These are phyloP conservation scores for Debaryomycetaceae sp. DNA, from an alignment of 1,139 yeast species.

Conservation along the genomic window DNA sequence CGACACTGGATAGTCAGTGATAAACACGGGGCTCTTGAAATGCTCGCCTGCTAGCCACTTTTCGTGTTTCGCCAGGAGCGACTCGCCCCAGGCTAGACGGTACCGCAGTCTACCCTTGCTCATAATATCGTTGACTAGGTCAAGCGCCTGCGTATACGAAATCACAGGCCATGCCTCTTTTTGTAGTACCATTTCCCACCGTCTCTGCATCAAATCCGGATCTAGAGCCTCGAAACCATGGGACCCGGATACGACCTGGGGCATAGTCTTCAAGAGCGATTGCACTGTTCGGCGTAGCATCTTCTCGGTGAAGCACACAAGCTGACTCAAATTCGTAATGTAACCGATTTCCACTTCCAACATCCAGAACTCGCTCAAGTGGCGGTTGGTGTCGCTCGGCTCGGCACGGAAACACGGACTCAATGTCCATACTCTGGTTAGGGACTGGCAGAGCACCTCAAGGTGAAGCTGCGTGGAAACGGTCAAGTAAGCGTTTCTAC, in stretches of 20 bases:
- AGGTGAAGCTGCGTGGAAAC: slow-evolving; percentile 90
- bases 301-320: slow-evolving; percentile 56
- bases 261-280: slow-evolving; percentile 19
- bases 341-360: slow-evolving; percentile 83
- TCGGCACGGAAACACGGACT: slow-evolving; percentile 95
- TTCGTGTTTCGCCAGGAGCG: slow-evolving; percentile 78
- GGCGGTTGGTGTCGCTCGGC: slow-evolving; percentile 81
- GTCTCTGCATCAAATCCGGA: slow-evolving; percentile 6
- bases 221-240: too few species aligned
- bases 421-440: slow-evolving; percentile 78
- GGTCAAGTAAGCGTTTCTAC: slow-evolving; percentile 58
- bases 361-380: slow-evolving; percentile 96
- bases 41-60: slow-evolving; percentile 72
- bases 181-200: slow-evolving; percentile 20
- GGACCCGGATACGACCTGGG: not conserved
- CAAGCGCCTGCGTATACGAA: slow-evolving; percentile 67
- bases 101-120: slow-evolving; percentile 16
- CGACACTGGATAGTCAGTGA: slow-evolving; percentile 72
- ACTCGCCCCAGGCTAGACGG: slow-evolving; percentile 52
- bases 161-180: slow-evolving; percentile 54
- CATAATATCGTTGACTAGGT: slow-evolving; percentile 27
- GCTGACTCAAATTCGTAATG: slow-evolving; percentile 42
- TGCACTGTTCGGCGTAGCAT: slow-evolving; percentile 59
- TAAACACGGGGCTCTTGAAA: slow-evolving; percentile 70
- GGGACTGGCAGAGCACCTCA: slow-evolving; percentile 67